These are phyloP conservation scores for Chloris gayana DNA, from an alignment of 176 grass and related monocot species.

Conservation along the genomic window DNA sequence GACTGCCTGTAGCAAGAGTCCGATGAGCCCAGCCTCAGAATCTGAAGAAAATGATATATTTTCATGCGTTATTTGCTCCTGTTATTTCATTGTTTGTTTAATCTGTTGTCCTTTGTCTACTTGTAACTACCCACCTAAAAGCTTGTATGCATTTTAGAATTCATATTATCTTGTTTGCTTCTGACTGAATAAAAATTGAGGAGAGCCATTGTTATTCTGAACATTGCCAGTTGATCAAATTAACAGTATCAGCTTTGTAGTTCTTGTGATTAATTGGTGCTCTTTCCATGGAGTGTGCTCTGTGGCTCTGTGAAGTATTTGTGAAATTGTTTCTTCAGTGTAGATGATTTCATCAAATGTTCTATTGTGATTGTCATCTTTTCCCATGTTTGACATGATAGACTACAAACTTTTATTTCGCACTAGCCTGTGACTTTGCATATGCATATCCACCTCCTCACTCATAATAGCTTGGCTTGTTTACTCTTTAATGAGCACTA, in stretches of 20 bases:
- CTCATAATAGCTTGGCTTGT: too few relatives aligned
- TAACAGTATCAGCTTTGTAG: background rate
- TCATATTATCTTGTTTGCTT: constrained; percentile 11
- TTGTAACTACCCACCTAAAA: constrained; percentile 20
- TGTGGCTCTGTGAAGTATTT: background rate
- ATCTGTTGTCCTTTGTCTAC: constrained; percentile 21
- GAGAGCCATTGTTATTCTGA: background rate
- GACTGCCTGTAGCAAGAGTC: constrained; percentile 72
- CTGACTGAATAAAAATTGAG: constrained; percentile 11
- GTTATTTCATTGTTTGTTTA: too few relatives aligned
- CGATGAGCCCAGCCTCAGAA: constrained; percentile 79
- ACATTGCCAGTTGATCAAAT: background rate
- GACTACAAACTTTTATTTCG: too few relatives aligned
- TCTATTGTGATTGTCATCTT: background rate
- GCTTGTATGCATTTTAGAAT: constrained; percentile 6
- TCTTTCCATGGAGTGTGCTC: too few relatives aligned
- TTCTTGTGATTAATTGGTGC: constrained; percentile 15
- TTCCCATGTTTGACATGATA: background rate
- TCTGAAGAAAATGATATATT: constrained; percentile 79
- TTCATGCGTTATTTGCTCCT: constrained; percentile 77
- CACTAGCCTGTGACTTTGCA: too few relatives aligned
- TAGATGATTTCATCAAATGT: constrained; percentile 18
- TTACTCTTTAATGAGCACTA: too few relatives aligned
- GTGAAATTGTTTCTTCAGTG: background rate
- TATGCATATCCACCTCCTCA: too few relatives aligned